A percentile compares a stretch with the other conserved stretches of the same genome.
These are phyloP conservation scores for Diaporthe capsici DNA, from an alignment of 2,329 filamentous ascomycete genomes.

Conservation along the genomic window DNA sequence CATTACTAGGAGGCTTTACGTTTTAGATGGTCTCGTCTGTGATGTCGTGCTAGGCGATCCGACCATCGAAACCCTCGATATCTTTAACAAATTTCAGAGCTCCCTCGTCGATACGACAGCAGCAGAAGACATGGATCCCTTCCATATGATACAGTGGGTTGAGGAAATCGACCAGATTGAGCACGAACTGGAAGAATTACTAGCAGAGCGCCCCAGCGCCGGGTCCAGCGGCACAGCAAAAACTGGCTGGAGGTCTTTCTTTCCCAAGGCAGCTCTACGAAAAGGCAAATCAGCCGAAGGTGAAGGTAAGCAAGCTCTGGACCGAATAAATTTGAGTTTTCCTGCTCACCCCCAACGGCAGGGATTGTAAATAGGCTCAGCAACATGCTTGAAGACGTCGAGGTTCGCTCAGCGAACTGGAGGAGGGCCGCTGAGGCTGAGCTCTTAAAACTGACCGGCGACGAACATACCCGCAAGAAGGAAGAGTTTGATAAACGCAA, in stretches of 20 bases:
- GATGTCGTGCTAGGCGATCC: background rate
- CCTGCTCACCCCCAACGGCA: background rate
- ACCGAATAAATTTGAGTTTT: background rate
- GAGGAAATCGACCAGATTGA: background rate
- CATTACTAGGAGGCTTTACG: background rate
- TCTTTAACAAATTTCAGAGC: background rate
- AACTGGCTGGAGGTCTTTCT: background rate
- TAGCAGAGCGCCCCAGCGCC: background rate
- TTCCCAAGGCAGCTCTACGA: background rate
- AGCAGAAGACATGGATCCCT: background rate
- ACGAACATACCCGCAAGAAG: background rate
- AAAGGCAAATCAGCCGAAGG: background rate
- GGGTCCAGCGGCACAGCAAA: background rate
- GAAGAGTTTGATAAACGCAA: background rate
- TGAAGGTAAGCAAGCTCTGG: background rate
- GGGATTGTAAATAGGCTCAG: background rate
- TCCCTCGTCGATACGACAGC: background rate
- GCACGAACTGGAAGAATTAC: background rate
- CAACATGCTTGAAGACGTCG: background rate
- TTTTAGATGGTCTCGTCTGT: background rate
- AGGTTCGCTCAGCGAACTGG: background rate
- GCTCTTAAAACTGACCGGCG: background rate
- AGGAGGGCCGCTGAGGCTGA: background rate
- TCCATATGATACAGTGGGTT: conserved; percentile 7
- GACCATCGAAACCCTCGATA: background rate